phyloP scores from a whole-genome alignment of 768 basidiomycete genomes.

The Amanita exitialis region DNA sequence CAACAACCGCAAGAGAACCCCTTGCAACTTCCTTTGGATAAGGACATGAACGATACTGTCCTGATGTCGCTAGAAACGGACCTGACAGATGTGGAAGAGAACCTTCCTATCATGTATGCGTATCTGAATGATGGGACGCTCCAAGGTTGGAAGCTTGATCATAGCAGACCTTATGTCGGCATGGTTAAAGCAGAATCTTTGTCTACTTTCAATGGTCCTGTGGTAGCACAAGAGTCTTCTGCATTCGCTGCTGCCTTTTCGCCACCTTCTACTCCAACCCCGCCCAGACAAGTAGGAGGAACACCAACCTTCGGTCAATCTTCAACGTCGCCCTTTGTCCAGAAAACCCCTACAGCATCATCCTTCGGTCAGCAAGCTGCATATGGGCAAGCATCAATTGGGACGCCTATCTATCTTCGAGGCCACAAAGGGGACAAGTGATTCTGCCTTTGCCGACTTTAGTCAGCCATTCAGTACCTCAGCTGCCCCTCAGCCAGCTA shows the following conservation, averaged over 20 bases:
- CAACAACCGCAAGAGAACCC: slow-evolving; percentile 41
- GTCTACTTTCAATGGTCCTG: neutral
- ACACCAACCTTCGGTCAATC: slow-evolving; percentile 23
- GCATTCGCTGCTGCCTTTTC: slow-evolving; percentile 6
- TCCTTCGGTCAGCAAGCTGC: slow-evolving; percentile 9
- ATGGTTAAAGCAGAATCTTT: slow-evolving; percentile 26
- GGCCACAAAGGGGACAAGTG: slow-evolving; percentile 10
- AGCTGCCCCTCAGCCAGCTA: slow-evolving; percentile 11
- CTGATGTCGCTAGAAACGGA: slow-evolving; percentile 58
- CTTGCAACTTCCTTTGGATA: slow-evolving; percentile 58
- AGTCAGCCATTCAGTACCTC: slow-evolving; percentile 10
- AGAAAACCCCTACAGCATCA: slow-evolving; percentile 8
- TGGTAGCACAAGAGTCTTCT: slow-evolving; percentile 5
- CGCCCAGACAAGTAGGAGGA: slow-evolving; percentile 2
- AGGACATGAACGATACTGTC: slow-evolving; percentile 60
- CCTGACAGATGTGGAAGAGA: slow-evolving; percentile 38
- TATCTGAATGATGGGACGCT: slow-evolving; percentile 76
- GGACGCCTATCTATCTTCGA: slow-evolving; percentile 11
- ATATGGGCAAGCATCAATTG: slow-evolving; percentile 19
- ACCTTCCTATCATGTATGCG: slow-evolving; percentile 54
- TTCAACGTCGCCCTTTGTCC: slow-evolving; percentile 14
- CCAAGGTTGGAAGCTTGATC: slow-evolving; percentile 62
- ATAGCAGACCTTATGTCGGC: slow-evolving; percentile 47
- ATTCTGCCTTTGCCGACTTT: slow-evolving; percentile 12
- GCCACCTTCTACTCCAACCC: slow-evolving; percentile 6